phyloP scores from a whole-genome alignment of 108 stramenopile species.

The Cyclotella baltica region DNA sequence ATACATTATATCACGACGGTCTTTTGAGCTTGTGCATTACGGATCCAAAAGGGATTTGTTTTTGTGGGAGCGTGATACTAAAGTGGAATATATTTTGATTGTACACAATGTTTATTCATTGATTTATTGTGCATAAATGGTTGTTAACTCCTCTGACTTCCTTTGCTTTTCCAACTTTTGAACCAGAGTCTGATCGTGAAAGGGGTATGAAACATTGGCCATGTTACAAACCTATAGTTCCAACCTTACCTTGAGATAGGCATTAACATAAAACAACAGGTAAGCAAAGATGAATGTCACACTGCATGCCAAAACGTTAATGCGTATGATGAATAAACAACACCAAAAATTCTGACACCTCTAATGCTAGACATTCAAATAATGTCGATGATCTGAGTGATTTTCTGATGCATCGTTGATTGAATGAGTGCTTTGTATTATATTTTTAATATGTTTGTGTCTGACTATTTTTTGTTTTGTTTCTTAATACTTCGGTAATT shows the following conservation, averaged over 20 bases:
- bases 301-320: neutral
- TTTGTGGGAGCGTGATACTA: slow-evolving; percentile 11
- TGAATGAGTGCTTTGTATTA: no score
- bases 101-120: neutral
- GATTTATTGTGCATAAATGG: neutral
- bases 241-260: neutral
- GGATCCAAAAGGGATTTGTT: slow-evolving; percentile 7
- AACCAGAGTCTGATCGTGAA: no score
- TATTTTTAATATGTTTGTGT: no score
- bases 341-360: slow-evolving; percentile 35
- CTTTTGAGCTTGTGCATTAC: slow-evolving; percentile 10
- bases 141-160: neutral
- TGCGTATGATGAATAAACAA: slow-evolving; percentile 24
- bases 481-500: neutral
- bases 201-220: no score
- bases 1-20: slow-evolving; percentile 16
- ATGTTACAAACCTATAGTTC: no score
- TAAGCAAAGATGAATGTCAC: neutral
- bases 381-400: slow-evolving; percentile 35
- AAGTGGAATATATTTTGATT: slow-evolving; percentile 11
- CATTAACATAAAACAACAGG: neutral
- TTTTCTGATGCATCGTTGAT: slow-evolving; percentile 18
- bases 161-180: neutral
- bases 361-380: slow-evolving; percentile 32
- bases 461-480: neutral